Percentiles rank a stretch among this genome's conserved stretches.
These are phyloP conservation scores for Phanerochaete sordida DNA, from an alignment of 768 basidiomycete genomes.

Conservation along the genomic window DNA sequence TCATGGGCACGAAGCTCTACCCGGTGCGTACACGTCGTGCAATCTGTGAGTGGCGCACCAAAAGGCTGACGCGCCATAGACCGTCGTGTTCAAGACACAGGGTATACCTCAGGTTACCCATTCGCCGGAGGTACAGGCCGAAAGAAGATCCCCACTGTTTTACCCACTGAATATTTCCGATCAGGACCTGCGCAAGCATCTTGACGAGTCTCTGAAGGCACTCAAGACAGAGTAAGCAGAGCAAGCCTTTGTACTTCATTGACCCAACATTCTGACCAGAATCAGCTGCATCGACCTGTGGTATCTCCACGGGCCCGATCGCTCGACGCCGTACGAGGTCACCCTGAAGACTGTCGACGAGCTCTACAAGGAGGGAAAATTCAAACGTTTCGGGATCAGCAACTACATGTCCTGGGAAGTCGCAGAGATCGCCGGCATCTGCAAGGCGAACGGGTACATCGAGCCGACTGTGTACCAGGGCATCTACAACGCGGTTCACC, in stretches of 20 bases:
- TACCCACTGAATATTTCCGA: not conserved
- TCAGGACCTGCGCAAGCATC: slow-evolving; percentile 32
- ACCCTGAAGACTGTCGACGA: slow-evolving; percentile 45
- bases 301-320: slow-evolving; percentile 45
- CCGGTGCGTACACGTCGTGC: not conserved
- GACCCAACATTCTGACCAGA: slow-evolving; percentile 16
- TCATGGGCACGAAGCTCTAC: slow-evolving; percentile 58
- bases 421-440: slow-evolving; percentile 40
- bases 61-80: not conserved
- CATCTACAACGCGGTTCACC: slow-evolving; percentile 41
- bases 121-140: not conserved
- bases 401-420: slow-evolving; percentile 45
- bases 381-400: slow-evolving; percentile 43
- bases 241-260: slow-evolving; percentile 5
- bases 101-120: not conserved
- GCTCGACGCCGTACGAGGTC: slow-evolving; percentile 42
- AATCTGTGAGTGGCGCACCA: not conserved
- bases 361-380: slow-evolving; percentile 49
- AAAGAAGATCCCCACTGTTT: not conserved
- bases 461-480: slow-evolving; percentile 48
- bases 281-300: slow-evolving; percentile 37
- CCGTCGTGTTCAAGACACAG: not conserved
- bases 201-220: slow-evolving; percentile 36
- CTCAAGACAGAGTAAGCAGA: slow-evolving; percentile 42
- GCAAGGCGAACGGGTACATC: slow-evolving; percentile 42